These are phyloP conservation scores for Cladophialophora carrionii DNA, from an alignment of 2,329 filamentous ascomycete genomes.

Conservation along the genomic window DNA sequence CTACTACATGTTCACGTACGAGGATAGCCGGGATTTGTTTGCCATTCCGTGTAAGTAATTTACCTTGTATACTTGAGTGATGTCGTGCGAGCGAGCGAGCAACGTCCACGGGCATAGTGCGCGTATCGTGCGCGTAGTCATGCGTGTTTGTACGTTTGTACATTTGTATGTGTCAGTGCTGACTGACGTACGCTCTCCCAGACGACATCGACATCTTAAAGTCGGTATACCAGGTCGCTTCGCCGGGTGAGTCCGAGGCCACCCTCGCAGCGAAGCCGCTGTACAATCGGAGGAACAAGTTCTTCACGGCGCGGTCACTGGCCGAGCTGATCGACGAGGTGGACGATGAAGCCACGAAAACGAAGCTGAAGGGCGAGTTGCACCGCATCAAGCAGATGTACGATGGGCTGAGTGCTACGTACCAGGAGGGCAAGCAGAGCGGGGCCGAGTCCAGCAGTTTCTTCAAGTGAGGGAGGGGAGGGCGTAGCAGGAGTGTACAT, in stretches of 20 bases:
- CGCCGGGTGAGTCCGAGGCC: conserved; percentile 41
- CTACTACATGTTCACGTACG: conserved; percentile 63
- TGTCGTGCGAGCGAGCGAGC: too few species aligned
- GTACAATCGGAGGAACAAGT: conserved; percentile 62
- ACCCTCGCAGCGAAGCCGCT: conserved; percentile 49
- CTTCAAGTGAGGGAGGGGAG: conserved; percentile 20
- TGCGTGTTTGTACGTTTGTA: too few species aligned
- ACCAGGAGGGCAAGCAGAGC: conserved; percentile 53
- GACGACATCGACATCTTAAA: conserved; percentile 61
- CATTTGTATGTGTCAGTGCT: conserved; percentile 46
- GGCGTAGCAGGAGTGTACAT: too few species aligned
- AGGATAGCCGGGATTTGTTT: conserved; percentile 62
- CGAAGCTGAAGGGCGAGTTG: conserved; percentile 49
- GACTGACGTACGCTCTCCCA: not conserved
- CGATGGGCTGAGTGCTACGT: conserved; percentile 52
- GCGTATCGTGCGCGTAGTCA: too few species aligned
- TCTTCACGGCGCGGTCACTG: conserved; percentile 48
- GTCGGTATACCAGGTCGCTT: conserved; percentile 58
- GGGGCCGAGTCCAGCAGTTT: conserved; percentile 31
- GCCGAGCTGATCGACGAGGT: conserved; percentile 41
- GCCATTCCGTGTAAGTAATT: conserved; percentile 55
- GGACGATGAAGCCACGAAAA: conserved; percentile 43
- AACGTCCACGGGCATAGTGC: too few species aligned
- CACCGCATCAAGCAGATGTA: conserved; percentile 56
- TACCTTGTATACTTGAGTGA: not conserved